These are phyloP conservation scores for Pneumocystis murina DNA, from an alignment of 1,139 yeast species.

Conservation along the genomic window DNA sequence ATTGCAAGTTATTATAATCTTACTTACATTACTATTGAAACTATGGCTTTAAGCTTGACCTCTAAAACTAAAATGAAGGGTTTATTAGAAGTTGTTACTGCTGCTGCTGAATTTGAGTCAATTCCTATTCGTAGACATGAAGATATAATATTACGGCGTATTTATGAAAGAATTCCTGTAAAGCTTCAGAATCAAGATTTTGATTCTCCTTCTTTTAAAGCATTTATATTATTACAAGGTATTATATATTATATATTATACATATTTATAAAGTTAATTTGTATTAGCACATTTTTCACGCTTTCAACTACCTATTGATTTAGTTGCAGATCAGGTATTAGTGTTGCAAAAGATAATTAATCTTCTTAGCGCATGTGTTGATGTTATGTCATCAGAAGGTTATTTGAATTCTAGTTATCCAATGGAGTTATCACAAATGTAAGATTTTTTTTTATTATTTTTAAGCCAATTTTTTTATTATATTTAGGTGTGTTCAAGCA, in stretches of 20 bases:
- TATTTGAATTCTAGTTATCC: constrained; percentile 60
- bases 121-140: constrained; percentile 53
- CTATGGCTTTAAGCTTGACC: constrained; percentile 37
- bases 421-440: constrained; percentile 81
- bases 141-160: constrained; percentile 30
- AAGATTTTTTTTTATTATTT: background rate
- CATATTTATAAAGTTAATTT: background rate
- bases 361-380: constrained; percentile 54
- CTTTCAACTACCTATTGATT: constrained; percentile 41
- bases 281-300: constrained; percentile 54
- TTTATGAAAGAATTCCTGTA: constrained; percentile 50
- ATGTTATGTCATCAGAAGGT: constrained; percentile 69
- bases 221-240: constrained; percentile 53
- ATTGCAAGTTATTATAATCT: constrained; percentile 62
- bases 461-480: background rate
- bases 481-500: constrained; percentile 47
- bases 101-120: constrained; percentile 54
- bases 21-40: constrained; percentile 50
- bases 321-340: constrained; percentile 39
- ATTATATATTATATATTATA: background rate
- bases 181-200: constrained; percentile 28
- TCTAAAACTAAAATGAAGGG: constrained; percentile 45
- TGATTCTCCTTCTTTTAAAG: constrained; percentile 44
- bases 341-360: constrained; percentile 38
- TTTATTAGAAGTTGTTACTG: constrained; percentile 49